Evolutionary conservation across 148 eudicot species (phyloP).

Genomic region (Salicornia ramosissima): DNA sequence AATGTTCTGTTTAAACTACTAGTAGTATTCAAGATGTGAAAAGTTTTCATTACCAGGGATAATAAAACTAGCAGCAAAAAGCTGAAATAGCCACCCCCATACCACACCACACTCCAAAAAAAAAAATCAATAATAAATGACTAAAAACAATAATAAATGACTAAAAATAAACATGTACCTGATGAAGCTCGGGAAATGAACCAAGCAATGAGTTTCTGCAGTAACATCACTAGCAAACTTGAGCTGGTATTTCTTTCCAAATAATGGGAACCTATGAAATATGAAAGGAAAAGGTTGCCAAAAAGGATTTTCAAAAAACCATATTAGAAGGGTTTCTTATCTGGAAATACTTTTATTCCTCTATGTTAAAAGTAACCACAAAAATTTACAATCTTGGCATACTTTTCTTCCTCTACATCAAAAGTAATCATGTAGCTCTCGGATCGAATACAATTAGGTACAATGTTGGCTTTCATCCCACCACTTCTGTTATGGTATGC

Average conservation of each 20-base stretch:
- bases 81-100: too few relatives aligned
- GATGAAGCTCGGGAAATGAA: conserved; percentile 96
- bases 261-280: conserved; percentile 75
- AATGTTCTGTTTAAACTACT: too few relatives aligned
- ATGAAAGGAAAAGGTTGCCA: background rate
- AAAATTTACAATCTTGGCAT: conserved; percentile 25
- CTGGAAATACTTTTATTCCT: too few relatives aligned
- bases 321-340: too few relatives aligned
- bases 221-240: conserved; percentile 79
- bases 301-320: too few relatives aligned
- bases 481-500: conserved; percentile 82
- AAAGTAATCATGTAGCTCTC: conserved; percentile 97
- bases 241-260: conserved; percentile 94
- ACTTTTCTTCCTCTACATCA: conserved; percentile 99
- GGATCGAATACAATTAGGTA: conserved; percentile 91
- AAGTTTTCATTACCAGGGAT: too few relatives aligned
- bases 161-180: conserved; percentile 38
- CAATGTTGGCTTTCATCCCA: conserved; percentile 72
- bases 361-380: background rate
- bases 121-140: too few relatives aligned
- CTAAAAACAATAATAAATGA: background rate
- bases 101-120: too few relatives aligned
- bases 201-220: conserved; percentile 94
- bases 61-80: too few relatives aligned
- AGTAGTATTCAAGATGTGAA: too few relatives aligned